phyloP scores from a whole-genome alignment of 768 basidiomycete species.

The Gyrodon lividus region DNA sequence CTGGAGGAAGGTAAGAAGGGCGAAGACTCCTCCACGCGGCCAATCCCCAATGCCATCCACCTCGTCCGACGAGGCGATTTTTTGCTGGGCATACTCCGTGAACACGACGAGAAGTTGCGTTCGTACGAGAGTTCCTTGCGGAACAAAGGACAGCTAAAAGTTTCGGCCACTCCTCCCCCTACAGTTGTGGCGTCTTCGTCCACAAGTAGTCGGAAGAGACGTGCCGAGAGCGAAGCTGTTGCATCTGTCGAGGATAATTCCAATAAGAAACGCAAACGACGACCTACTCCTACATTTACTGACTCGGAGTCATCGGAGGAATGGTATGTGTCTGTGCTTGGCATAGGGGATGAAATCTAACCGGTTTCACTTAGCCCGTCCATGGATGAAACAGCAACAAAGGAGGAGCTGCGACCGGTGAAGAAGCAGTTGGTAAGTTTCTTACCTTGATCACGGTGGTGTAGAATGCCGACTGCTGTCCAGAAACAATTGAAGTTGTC shows the following conservation, averaged over 20 bases:
- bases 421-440: slow-evolving; percentile 86
- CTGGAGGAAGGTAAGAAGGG: slow-evolving; percentile 96
- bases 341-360: neutral
- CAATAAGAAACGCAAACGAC: slow-evolving; percentile 77
- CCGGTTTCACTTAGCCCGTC: slow-evolving; percentile 60
- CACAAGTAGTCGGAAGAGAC: slow-evolving; percentile 60
- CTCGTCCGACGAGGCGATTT: slow-evolving; percentile 97
- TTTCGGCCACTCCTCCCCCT: slow-evolving; percentile 75
- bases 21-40: slow-evolving; percentile 78
- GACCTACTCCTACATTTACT: slow-evolving; percentile 95
- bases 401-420: slow-evolving; percentile 93
- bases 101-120: slow-evolving; percentile 88
- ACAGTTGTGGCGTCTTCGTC: slow-evolving; percentile 68
- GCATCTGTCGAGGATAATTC: slow-evolving; percentile 73
- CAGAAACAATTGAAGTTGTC: slow-evolving; percentile 95
- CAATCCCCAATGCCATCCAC: slow-evolving; percentile 97
- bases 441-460: neutral
- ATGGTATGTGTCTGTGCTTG: slow-evolving; percentile 56
- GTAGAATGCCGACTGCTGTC: slow-evolving; percentile 4
- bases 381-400: slow-evolving; percentile 91
- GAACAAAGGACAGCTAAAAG: slow-evolving; percentile 66
- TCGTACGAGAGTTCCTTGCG: slow-evolving; percentile 82
- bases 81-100: slow-evolving; percentile 76
- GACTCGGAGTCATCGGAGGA: slow-evolving; percentile 92
- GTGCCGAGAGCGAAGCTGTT: slow-evolving; percentile 84